These are phyloP conservation scores for Boletus vinaceobasis DNA, from an alignment of 768 basidiomycete species.

Conservation along the genomic window DNA sequence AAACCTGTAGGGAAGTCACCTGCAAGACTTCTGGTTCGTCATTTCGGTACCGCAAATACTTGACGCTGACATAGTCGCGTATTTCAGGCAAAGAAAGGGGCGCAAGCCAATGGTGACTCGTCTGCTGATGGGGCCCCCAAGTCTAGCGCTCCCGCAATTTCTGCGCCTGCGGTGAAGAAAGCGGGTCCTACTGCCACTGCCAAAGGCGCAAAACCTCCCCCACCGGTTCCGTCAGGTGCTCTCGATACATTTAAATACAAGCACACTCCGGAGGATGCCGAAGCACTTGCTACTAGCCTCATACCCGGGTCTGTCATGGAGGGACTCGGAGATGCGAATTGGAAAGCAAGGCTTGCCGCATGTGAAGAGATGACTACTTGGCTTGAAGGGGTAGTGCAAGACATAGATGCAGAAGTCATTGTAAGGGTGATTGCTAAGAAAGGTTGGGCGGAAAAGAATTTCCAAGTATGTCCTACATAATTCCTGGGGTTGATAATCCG, in stretches of 20 bases:
- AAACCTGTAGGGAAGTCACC: constrained; percentile 52
- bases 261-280: constrained; percentile 90
- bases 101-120: constrained; percentile 33
- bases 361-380: constrained; percentile 83
- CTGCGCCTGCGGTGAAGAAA: constrained; percentile 42
- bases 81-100: constrained; percentile 51
- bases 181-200: constrained; percentile 36
- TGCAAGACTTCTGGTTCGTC: constrained; percentile 42
- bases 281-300: constrained; percentile 64
- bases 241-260: constrained; percentile 90
- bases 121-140: constrained; percentile 15
- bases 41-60: not conserved
- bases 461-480: constrained; percentile 59
- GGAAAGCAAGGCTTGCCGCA: constrained; percentile 88
- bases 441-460: constrained; percentile 99
- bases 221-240: constrained; percentile 46
- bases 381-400: constrained; percentile 65
- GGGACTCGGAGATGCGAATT: constrained; percentile 82
- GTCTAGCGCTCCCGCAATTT: constrained; percentile 26
- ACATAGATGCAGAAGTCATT: constrained; percentile 83
- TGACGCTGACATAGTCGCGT: not conserved
- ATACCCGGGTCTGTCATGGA: constrained; percentile 70
- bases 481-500: not conserved
- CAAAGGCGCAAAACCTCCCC: constrained; percentile 46
- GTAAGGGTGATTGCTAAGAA: constrained; percentile 87